Base-by-base conservation (phyloP, 176 grass and related monocot genomes). In the Thalia dealbata region DNA sequence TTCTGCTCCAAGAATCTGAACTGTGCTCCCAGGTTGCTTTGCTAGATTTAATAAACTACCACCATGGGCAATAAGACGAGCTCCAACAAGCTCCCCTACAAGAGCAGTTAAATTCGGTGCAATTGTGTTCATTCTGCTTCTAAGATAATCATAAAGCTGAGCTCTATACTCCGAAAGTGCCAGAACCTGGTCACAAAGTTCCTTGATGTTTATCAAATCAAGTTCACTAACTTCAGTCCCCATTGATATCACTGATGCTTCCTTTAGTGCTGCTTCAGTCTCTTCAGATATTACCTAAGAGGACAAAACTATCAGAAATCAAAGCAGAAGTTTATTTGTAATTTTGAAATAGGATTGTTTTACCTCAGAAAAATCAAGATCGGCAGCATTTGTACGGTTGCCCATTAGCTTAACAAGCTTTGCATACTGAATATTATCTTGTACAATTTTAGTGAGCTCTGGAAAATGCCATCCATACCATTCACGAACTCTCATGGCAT, bases 381-480 rank as follows among this genome's bases (percentile, higher is more conserved):
- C 16, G 4, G 65, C 86, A 43, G 92, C 89, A 82, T 92, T 92
- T 41, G 19, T 38, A 65, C 89, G 82, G 22, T 87, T 45, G 38
- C 92, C 84, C 89, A 96, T 92, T 64, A 92, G 60, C 78, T 96
- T 96, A 26, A 88, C 92, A 44, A 63, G 79, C 79, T 92, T 92
- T 46, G 92, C 82, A 73, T 96, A 96, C 48, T 92, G 89, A 22
- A 90, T 96, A 68, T 96, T 96, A 69, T 96, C 92, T 74, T 83
- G 26, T 45, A 96, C 82, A 61, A 96, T 92, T 82, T 92, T 96
- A 18, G 86, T 75, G 30, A 96, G 84, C 75, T 96, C 92, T 10
- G 92, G 92, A 83, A 96, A 96, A 73, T 92, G 92, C 92, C 92
- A 96, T 21, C 92, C 92, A 44, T 92, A 96, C 92, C 92, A 96